These are phyloP conservation scores for Pseudogymnoascus sp. DNA, from an alignment of 2,329 filamentous ascomycete species.

Conservation along the genomic window DNA sequence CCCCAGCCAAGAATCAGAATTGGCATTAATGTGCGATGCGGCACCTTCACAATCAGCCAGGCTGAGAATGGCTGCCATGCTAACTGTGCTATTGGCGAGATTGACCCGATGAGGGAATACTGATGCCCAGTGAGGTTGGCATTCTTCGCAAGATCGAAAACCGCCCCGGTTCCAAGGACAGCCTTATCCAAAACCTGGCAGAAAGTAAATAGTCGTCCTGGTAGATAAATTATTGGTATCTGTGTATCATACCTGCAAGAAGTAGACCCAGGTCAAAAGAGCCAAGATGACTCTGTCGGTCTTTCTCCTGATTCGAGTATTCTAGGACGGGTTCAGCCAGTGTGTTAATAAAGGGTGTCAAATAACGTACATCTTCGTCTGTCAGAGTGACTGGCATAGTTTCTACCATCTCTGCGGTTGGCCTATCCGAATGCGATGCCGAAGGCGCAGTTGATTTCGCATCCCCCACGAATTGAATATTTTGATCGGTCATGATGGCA, in stretches of 20 bases:
- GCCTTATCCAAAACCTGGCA: slow-evolving; percentile 19
- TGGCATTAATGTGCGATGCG: slow-evolving; percentile 46
- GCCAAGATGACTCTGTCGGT: slow-evolving; percentile 53
- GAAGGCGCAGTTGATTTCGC: neutral
- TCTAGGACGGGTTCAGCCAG: slow-evolving; percentile 26
- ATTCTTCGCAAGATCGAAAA: slow-evolving; percentile 42
- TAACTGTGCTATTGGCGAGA: slow-evolving; percentile 44
- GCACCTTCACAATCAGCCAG: slow-evolving; percentile 46
- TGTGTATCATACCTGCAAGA: slow-evolving; percentile 37
- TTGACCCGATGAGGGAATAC: slow-evolving; percentile 41
- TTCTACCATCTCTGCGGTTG: neutral
- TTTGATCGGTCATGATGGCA: neutral
- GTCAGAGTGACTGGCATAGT: neutral
- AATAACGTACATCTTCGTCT: slow-evolving; percentile 9
- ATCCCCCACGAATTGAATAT: neutral
- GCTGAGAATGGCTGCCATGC: slow-evolving; percentile 31
- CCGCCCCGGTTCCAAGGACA: slow-evolving; percentile 36
- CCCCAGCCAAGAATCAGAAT: slow-evolving; percentile 29
- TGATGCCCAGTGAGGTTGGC: slow-evolving; percentile 39
- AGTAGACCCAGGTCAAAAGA: slow-evolving; percentile 52
- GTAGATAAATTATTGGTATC: neutral
- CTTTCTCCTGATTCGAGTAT: slow-evolving; percentile 51
- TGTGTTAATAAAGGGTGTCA: neutral
- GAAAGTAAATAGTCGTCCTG: neutral
- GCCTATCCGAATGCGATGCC: neutral